Conservation (phyloP, 306 rosid species). For the Amphicarpaea edgeworthii region DNA sequence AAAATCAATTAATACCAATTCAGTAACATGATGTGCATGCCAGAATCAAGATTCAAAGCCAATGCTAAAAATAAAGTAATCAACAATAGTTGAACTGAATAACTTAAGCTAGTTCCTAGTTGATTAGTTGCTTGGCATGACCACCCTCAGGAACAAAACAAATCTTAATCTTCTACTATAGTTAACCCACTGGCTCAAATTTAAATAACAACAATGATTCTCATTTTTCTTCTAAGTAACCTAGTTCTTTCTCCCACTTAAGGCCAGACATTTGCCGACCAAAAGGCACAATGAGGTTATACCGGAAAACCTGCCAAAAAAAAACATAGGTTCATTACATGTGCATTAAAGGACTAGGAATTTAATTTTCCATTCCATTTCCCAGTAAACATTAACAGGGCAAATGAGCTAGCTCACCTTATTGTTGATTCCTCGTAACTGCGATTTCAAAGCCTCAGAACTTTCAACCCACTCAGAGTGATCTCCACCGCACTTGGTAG, state of each 20-base stretch:
- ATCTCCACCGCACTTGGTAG: constrained; percentile 61
- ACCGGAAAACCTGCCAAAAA: constrained; percentile 72
- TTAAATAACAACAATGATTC: not conserved
- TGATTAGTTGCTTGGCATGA: not conserved
- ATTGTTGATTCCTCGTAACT: constrained; percentile 66
- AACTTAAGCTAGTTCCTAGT: not conserved
- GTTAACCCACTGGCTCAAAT: constrained; percentile 1
- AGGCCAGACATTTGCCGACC: constrained; percentile 89
- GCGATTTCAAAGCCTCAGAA: constrained; percentile 64
- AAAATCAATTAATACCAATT: too few species aligned
- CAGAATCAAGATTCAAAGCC: not conserved
- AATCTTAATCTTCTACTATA: constrained; percentile 15
- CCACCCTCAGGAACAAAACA: not conserved
- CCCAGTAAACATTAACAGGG: not conserved
- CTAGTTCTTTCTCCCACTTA: constrained; percentile 89
- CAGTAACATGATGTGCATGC: not conserved
- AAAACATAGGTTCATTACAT: constrained; percentile 3
- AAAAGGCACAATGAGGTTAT: constrained; percentile 86
- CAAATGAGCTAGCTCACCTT: constrained; percentile 58
- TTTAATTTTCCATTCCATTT: too few species aligned
- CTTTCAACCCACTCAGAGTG: constrained; percentile 59
- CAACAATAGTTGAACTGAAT: constrained; percentile 16
- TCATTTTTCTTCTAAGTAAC: constrained; percentile 64
- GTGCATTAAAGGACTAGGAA: too few species aligned
- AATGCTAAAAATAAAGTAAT: constrained; percentile 14